Evolutionary conservation across 1,284 basidiomycete genomes (phyloP).

Genomic region (Puccinia coronata): DNA sequence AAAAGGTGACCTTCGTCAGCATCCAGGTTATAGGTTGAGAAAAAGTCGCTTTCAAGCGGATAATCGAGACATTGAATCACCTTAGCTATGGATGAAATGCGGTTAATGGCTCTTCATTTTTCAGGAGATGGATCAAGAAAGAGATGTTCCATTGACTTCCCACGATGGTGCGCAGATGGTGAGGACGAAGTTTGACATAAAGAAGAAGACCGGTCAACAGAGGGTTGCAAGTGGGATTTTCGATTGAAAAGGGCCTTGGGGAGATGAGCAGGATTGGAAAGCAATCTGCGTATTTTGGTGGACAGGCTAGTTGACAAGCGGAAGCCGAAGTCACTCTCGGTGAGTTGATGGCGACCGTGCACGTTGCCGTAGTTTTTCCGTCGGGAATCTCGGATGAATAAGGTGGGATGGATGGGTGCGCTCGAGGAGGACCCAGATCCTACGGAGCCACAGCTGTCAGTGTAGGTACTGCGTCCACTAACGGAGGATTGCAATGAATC

Average conservation of each 20-base stretch:
- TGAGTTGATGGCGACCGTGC: background rate
- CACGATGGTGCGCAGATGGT: too few species aligned
- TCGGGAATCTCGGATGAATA: slow-evolving; percentile 4
- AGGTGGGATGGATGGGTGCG: slow-evolving; percentile 6
- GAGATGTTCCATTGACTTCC: too few species aligned
- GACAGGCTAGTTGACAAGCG: slow-evolving; percentile 5
- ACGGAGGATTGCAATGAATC: slow-evolving; percentile 5
- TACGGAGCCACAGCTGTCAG: background rate
- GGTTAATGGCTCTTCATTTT: too few species aligned
- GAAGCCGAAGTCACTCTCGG: slow-evolving; percentile 27
- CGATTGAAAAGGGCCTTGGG: slow-evolving; percentile 8
- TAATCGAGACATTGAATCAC: too few species aligned
- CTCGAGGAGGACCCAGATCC: background rate
- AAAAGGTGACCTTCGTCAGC: too few species aligned
- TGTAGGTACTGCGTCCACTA: background rate
- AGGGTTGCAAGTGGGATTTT: background rate
- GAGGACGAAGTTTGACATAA: too few species aligned
- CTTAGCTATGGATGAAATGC: too few species aligned
- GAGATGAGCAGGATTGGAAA: background rate
- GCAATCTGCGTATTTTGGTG: slow-evolving; percentile 12
- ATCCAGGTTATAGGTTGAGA: too few species aligned
- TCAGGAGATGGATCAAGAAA: too few species aligned
- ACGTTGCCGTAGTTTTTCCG: background rate
- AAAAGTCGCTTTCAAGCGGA: too few species aligned
- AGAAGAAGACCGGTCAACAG: too few species aligned